Evolutionary conservation across 2,329 filamentous ascomycete species (phyloP).

Genomic region (Eutypa lata): DNA sequence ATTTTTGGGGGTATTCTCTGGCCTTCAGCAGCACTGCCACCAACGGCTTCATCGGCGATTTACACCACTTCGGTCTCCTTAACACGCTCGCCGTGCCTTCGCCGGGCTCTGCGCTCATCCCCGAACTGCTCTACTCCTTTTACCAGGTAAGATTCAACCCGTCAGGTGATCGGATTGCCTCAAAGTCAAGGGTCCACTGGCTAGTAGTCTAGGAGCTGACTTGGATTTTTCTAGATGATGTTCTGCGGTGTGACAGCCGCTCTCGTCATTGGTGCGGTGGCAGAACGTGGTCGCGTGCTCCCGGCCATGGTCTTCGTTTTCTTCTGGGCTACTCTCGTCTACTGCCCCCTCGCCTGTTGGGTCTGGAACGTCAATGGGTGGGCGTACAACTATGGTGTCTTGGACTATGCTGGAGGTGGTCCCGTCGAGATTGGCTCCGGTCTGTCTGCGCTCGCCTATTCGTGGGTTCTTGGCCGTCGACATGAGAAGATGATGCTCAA

Average conservation of each 20-base stretch:
- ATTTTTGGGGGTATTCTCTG: slow-evolving; percentile 97
- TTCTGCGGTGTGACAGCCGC: slow-evolving; percentile 92
- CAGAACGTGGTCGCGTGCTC: slow-evolving; percentile 88
- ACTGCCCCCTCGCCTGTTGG: slow-evolving; percentile 96
- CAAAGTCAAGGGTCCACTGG: background rate
- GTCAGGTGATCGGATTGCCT: background rate
- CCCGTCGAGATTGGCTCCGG: slow-evolving; percentile 97
- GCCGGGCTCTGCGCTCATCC: slow-evolving; percentile 82
- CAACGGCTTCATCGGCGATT: slow-evolving; percentile 88
- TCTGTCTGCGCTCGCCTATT: slow-evolving; percentile 90
- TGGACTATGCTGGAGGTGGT: slow-evolving; percentile 94
- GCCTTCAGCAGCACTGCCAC: slow-evolving; percentile 80
- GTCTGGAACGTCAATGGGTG: slow-evolving; percentile 94
- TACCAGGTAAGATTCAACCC: slow-evolving; percentile 69
- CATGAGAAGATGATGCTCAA: slow-evolving; percentile 99
- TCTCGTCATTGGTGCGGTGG: slow-evolving; percentile 87
- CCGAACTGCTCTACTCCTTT: slow-evolving; percentile 88
- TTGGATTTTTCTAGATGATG: slow-evolving; percentile 67
- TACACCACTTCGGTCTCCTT: slow-evolving; percentile 84
- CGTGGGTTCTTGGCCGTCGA: slow-evolving; percentile 88
- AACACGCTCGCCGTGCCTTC: slow-evolving; percentile 82
- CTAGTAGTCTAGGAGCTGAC: slow-evolving; percentile 6
- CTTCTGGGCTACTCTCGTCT: slow-evolving; percentile 94
- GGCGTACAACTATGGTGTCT: slow-evolving; percentile 84
- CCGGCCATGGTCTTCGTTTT: slow-evolving; percentile 95